These are phyloP conservation scores for Lasiodiplodia hormozganensis DNA, from an alignment of 2,329 filamentous ascomycete genomes.

Conservation along the genomic window DNA sequence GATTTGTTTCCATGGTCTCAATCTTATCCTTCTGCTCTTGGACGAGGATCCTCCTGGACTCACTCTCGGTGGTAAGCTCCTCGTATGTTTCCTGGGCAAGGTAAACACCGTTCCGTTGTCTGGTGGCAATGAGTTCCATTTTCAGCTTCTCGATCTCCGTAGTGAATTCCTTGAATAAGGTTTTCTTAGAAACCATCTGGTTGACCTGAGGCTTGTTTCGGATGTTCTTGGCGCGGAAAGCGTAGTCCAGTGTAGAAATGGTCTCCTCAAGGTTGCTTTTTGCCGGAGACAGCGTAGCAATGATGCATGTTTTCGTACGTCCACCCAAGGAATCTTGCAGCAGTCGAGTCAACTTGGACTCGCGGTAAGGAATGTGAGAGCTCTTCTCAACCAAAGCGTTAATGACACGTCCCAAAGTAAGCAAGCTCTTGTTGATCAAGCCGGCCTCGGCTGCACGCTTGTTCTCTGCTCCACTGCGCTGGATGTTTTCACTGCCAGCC, in stretches of 20 bases:
- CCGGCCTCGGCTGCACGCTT: slow-evolving; percentile 96
- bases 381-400: slow-evolving; percentile 93
- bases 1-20: slow-evolving; percentile 86
- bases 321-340: slow-evolving; percentile 97
- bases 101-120: slow-evolving; percentile 94
- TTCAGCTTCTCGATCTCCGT: slow-evolving; percentile 93
- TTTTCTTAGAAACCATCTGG: slow-evolving; percentile 90
- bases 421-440: slow-evolving; percentile 95
- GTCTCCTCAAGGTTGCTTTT: slow-evolving; percentile 97
- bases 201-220: slow-evolving; percentile 97
- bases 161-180: slow-evolving; percentile 86
- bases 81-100: slow-evolving; percentile 88
- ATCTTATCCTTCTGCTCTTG: slow-evolving; percentile 94
- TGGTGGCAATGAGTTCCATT: slow-evolving; percentile 88
- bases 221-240: slow-evolving; percentile 97
- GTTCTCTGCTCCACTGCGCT: slow-evolving; percentile 95
- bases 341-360: slow-evolving; percentile 93
- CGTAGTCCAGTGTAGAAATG: slow-evolving; percentile 97
- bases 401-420: slow-evolving; percentile 95
- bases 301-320: slow-evolving; percentile 97
- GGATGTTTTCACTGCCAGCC: slow-evolving; percentile 97
- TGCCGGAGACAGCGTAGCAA: slow-evolving; percentile 92
- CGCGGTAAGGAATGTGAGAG: slow-evolving; percentile 88
- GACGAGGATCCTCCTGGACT: slow-evolving; percentile 86
- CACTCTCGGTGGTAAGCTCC: slow-evolving; percentile 88